Base-by-base conservation (phyloP, 768 basidiomycete genomes). In the Serendipita indica region DNA sequence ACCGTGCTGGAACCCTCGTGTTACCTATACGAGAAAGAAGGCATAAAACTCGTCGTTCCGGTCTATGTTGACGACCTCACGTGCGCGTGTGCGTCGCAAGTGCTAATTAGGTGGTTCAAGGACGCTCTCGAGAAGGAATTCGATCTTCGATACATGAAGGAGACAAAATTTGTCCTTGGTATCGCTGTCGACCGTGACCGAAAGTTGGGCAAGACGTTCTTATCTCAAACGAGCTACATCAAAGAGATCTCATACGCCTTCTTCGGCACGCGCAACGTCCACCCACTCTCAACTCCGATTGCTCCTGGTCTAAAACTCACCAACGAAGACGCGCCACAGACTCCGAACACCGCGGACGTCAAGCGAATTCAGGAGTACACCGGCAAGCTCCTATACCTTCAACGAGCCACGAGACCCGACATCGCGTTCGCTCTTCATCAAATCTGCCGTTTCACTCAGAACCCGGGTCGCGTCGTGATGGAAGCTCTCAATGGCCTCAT, bases 181-280 rank as follows among this genome's bases (percentile, higher is more conserved):
- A 68, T 72, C 63, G 69, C 71, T 46, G 60, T 46, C 0, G 61
- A 73, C 14, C 63, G 75, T 4, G 27, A 60, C 45, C 14, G 61
- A 1, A 34, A 27, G 5, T 3, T 27, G 3, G n/a, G 37, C 16
- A 41, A 25, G 13, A n/a, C 46, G 16, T 22, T 7, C 5, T 28
- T 59, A 13, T 59, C 58, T 5, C 58, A 59, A 54, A 27, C 22
- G 10, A 16, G 20, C 3, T 54, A 54, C n/a, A 54, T 54, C 22
- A 30, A 32, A 18, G 10, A n/a, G 7, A 54, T 54, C 22, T 22
- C 20, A n/a, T 28, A 54, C 30, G 22, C 30, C 20, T 28, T 28
- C 16, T 25, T 32, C 49, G 22, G n/a, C 6, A 28, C 22, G 6
- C n/a, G n/a, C 30, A 32, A 54, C 22, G 6, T 30, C 3, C 16